Percentiles rank a stretch among this genome's conserved stretches.
Conservation (phyloP, 176 grass and related monocot genomes). For the Tillandsia fasciculata region DNA sequence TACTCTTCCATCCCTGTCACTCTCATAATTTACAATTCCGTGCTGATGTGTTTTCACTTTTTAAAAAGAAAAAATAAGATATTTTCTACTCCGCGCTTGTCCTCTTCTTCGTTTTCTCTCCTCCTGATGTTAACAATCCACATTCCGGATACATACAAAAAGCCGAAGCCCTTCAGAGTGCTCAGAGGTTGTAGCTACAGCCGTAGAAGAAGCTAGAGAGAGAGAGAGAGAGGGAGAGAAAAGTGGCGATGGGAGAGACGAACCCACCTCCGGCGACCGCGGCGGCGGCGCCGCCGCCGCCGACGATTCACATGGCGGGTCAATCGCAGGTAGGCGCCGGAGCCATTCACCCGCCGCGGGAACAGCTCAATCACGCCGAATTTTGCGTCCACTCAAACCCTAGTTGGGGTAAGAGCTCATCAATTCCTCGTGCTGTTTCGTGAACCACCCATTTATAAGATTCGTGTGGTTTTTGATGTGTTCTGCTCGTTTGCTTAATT, state of each 20-base stretch:
- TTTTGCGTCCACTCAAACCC: conserved; percentile 97
- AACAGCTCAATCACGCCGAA: conserved; percentile 69
- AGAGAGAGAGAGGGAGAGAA: conserved; percentile 3
- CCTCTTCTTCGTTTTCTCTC: not conserved
- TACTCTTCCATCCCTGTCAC: no score
- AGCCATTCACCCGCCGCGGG: conserved; percentile 38
- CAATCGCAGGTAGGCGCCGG: conserved; percentile 22
- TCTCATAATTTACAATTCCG: no score
- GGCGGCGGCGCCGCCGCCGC: conserved; percentile 16
- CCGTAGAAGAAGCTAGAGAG: not conserved
- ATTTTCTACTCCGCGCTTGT: not conserved
- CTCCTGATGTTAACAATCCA: not conserved
- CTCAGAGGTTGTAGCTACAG: not conserved
- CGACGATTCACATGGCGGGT: conserved; percentile 16
- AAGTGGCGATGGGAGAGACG: conserved; percentile 15
- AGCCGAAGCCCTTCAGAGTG: not conserved
- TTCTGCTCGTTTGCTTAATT: not conserved
- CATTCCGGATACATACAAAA: not conserved
- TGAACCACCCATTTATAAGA: not conserved
- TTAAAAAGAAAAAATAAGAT: not conserved
- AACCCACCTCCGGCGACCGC: not conserved
- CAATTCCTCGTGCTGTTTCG: not conserved
- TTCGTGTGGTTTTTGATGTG: not conserved
- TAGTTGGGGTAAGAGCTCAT: conserved; percentile 51
- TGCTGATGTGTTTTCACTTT: no score